These are phyloP conservation scores for Nicotiana obtusifolia DNA, from an alignment of 257 asterid genomes.

Conservation along the genomic window DNA sequence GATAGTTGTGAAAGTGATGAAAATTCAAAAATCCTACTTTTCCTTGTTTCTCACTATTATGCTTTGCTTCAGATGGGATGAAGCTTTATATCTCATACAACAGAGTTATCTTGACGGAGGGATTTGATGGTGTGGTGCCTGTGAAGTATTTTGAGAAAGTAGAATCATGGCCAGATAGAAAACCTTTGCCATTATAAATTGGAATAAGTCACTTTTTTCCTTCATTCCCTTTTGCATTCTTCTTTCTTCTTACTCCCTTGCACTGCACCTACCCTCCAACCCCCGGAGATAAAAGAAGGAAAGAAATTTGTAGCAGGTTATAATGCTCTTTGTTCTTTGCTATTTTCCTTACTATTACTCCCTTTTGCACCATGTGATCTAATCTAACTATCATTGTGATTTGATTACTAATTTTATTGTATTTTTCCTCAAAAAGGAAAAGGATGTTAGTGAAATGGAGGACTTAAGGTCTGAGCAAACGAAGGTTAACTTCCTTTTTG, in stretches of 20 bases:
- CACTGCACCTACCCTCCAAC: no score
- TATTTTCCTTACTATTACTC: background rate
- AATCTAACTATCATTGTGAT: background rate
- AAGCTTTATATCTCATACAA: conserved; percentile 83
- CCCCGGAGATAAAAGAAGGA: background rate
- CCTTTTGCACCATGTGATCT: background rate
- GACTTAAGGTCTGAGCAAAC: background rate
- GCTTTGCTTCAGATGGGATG: conserved; percentile 62
- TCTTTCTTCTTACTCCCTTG: background rate
- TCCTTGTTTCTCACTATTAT: background rate
- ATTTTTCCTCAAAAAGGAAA: background rate
- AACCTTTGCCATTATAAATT: conserved; percentile 26
- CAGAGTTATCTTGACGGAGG: conserved; percentile 84
- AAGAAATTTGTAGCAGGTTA: background rate
- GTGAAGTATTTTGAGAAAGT: conserved; percentile 66
- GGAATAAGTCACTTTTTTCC: background rate
- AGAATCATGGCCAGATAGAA: conserved; percentile 84
- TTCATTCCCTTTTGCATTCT: background rate
- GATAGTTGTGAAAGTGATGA: background rate
- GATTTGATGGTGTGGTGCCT: conserved; percentile 77
- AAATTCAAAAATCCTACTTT: background rate
- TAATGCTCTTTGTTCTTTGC: background rate
- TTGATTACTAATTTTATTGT: background rate
- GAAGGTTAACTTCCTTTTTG: background rate
- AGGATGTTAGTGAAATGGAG: background rate